Evolutionary conservation across 2,329 filamentous ascomycete genomes (phyloP).

Genomic region (Aspergillus udagawae): DNA sequence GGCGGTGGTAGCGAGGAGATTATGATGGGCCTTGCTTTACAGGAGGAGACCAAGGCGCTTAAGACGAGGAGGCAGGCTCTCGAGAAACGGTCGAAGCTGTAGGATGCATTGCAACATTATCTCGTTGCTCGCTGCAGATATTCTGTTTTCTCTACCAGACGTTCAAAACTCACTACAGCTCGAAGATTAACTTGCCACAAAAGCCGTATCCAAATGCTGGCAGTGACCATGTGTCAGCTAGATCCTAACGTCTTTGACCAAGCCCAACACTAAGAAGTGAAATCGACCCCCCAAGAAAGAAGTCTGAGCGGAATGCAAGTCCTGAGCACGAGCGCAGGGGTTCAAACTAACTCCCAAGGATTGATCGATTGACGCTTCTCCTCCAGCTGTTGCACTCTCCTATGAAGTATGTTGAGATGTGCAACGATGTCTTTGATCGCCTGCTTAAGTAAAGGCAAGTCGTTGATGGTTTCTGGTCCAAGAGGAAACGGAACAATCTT

Average conservation of each 20-base stretch:
- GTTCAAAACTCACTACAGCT: background rate
- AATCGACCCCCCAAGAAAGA: background rate
- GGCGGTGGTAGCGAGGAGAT: conserved; percentile 41
- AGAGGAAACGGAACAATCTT: conserved; percentile 9
- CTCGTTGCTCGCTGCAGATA: background rate
- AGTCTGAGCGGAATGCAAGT: background rate
- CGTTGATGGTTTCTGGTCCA: conserved; percentile 5
- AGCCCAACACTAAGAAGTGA: no score
- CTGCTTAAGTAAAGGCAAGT: conserved; percentile 2
- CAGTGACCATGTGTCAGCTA: no score
- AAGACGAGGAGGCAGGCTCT: conserved; percentile 23
- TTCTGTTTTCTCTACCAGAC: background rate
- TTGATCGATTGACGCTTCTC: background rate
- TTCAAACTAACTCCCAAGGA: background rate
- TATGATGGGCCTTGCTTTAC: conserved; percentile 33
- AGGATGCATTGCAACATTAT: background rate
- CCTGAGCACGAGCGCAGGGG: background rate
- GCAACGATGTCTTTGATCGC: background rate
- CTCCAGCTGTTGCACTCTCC: background rate
- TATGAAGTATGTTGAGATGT: background rate
- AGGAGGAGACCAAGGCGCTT: conserved; percentile 30
- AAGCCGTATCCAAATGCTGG: background rate
- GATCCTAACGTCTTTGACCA: no score
- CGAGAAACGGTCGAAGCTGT: conserved; percentile 25
- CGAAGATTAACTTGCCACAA: background rate